phyloP scores from a whole-genome alignment of 1,284 basidiomycete genomes.

The Bondarzewia mesenterica region DNA sequence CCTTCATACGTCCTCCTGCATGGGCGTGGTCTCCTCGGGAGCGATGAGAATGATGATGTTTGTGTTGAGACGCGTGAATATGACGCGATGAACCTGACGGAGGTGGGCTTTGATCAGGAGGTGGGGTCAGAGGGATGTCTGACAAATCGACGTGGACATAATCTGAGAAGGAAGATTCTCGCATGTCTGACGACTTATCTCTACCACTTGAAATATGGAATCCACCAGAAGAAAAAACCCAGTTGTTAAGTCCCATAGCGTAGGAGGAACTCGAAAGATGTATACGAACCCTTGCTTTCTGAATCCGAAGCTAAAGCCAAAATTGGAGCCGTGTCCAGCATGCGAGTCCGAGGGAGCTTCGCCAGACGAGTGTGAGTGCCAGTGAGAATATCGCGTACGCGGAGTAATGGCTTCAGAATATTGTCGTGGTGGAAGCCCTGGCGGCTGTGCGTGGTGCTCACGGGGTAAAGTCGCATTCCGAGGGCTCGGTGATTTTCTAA shows the following conservation, averaged over 20 bases:
- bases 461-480: background rate
- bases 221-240: background rate
- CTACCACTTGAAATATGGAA: background rate
- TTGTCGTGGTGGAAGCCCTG: background rate
- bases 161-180: background rate
- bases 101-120: background rate
- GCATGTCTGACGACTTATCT: background rate
- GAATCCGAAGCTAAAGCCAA: background rate
- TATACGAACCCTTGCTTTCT: background rate
- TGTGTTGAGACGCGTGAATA: background rate
- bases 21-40: background rate
- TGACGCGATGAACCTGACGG: background rate
- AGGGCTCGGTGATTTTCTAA: background rate
- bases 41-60: background rate
- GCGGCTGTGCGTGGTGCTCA: background rate
- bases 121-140: background rate
- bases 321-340: background rate
- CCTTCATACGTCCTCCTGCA: constrained; percentile 17
- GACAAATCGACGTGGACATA: constrained; percentile 2
- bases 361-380: background rate
- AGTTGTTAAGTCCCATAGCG: background rate
- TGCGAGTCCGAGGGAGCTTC: background rate
- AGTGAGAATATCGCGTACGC: background rate
- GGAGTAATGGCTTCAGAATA: background rate
- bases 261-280: background rate